Evolutionary conservation across 2,329 filamentous ascomycete species (phyloP).

Genomic region (Hypoxylon sp.): DNA sequence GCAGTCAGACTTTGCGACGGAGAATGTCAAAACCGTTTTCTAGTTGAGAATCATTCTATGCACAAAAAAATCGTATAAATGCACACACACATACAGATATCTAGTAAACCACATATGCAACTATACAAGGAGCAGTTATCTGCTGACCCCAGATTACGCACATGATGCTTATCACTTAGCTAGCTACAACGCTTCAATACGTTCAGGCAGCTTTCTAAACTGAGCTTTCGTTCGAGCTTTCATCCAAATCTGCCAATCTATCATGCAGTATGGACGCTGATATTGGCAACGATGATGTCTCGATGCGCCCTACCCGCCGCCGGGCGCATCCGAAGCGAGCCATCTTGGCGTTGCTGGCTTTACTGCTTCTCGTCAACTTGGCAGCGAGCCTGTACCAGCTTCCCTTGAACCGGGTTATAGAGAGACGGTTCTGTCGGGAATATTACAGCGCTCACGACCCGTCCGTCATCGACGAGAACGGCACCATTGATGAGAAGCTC

Average conservation of each 20-base stretch:
- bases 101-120: no score
- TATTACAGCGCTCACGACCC: slow-evolving; percentile 56
- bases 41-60: no score
- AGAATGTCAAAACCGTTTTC: no score
- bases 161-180: background rate
- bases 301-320: slow-evolving; percentile 1
- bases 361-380: slow-evolving; percentile 57
- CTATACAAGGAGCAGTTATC: no score
- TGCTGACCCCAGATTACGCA: background rate
- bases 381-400: slow-evolving; percentile 58
- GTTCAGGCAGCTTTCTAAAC: background rate
- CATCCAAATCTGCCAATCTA: background rate
- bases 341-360: slow-evolving; percentile 46
- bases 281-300: background rate
- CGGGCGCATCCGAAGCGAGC: slow-evolving; percentile 8
- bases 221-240: background rate
- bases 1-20: no score
- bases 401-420: slow-evolving; percentile 56
- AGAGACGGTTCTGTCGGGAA: slow-evolving; percentile 58
- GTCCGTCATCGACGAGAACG: slow-evolving; percentile 45
- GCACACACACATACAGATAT: no score
- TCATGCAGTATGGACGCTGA: slow-evolving; percentile 12
- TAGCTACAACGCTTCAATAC: background rate
- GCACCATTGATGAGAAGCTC: slow-evolving; percentile 56
- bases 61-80: no score